A percentile compares a stretch with the other conserved stretches of the same genome.
These are phyloP conservation scores for Pleurotus cornucopiae DNA, from an alignment of 768 basidiomycete species.

Conservation along the genomic window DNA sequence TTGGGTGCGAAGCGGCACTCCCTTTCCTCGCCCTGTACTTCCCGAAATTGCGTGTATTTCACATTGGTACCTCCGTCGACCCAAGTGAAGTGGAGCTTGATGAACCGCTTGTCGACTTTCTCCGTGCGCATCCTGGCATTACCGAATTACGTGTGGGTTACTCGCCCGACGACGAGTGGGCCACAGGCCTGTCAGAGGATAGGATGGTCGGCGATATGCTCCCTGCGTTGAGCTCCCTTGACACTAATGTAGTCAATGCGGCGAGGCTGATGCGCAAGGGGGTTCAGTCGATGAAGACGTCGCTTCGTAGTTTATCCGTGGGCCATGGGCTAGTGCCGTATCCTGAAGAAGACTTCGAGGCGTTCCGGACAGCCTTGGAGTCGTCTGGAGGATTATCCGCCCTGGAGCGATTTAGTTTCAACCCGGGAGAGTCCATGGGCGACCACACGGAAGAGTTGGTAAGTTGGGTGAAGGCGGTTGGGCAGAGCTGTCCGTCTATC, in stretches of 20 bases:
- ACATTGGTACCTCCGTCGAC: background rate
- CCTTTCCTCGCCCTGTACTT: background rate
- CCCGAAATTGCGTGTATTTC: background rate
- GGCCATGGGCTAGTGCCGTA: background rate
- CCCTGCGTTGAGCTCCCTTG: background rate
- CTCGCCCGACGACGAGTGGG: background rate
- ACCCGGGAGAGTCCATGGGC: conserved; percentile 1
- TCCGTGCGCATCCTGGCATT: background rate
- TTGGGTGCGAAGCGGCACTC: conserved; percentile 2
- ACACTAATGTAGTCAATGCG: background rate
- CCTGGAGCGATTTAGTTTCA: background rate
- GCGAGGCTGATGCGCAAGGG: background rate
- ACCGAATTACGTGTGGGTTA: background rate
- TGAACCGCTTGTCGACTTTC: background rate
- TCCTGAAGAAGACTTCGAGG: conserved; percentile 4
- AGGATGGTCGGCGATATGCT: background rate
- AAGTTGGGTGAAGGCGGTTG: background rate
- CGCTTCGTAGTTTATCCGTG: background rate
- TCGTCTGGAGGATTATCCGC: background rate
- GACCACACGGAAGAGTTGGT: background rate
- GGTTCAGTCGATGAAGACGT: background rate
- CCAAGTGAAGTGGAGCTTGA: conserved; percentile 3
- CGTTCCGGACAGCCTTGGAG: background rate
- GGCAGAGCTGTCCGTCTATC: background rate
- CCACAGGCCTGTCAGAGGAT: background rate